phyloP scores from a whole-genome alignment of 2,329 filamentous ascomycete genomes.

The Botrytis paeoniae region DNA sequence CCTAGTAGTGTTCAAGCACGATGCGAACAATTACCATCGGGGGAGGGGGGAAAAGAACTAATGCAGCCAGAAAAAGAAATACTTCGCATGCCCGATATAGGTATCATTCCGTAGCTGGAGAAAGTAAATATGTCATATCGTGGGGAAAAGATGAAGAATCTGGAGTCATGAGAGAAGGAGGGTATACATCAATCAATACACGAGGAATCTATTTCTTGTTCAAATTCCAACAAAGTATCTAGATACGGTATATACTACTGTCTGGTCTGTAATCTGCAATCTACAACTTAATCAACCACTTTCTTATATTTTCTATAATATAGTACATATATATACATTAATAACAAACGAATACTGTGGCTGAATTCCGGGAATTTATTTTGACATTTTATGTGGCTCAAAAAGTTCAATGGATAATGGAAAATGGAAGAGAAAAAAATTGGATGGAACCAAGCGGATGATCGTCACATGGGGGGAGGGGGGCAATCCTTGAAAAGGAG shows the following conservation, averaged over 20 bases:
- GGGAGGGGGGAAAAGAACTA: not conserved
- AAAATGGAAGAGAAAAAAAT: not conserved
- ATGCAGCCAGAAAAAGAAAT: not conserved
- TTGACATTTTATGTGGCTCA: not conserved
- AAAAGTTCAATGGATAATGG: not conserved
- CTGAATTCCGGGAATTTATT: not conserved
- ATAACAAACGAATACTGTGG: not conserved
- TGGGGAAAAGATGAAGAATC: not conserved
- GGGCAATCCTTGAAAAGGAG: conserved; percentile 10
- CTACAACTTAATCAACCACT: no score
- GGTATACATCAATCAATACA: not conserved
- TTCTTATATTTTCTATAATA: not conserved
- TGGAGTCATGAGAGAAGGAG: not conserved
- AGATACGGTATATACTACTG: no score
- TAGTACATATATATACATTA: not conserved
- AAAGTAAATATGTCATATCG: not conserved
- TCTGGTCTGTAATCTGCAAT: no score
- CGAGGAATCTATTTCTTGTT: not conserved
- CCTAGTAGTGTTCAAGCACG: not conserved
- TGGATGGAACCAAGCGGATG: conserved; percentile 3
- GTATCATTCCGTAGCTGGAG: not conserved
- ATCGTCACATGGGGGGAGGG: conserved; percentile 17
- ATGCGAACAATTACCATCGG: not conserved
- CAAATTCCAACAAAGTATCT: not conserved
- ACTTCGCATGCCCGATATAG: not conserved